Conservation (phyloP, 2,329 filamentous ascomycete species). For the Fusarium sp. region DNA sequence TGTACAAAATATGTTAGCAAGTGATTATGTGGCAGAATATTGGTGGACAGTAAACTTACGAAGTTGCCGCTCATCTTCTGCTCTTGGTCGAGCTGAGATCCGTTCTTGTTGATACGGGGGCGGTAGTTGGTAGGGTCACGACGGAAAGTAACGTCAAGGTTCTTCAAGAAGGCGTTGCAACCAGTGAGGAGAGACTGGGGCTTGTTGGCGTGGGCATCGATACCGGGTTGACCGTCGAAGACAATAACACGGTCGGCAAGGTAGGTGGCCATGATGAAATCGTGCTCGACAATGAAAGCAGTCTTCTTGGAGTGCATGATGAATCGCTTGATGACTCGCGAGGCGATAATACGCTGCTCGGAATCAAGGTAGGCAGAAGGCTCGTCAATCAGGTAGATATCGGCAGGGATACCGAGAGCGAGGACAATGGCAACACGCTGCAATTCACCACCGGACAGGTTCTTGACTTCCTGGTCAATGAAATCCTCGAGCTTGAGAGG, state of each 20-base stretch:
- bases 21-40: neutral
- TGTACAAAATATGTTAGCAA: conserved; percentile 51
- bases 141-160: conserved; percentile 97
- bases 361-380: conserved; percentile 98
- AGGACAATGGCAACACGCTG: conserved; percentile 99
- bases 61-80: conserved; percentile 96
- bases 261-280: conserved; percentile 94
- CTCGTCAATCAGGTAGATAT: conserved; percentile 99
- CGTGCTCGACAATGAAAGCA: conserved; percentile 98
- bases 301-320: conserved; percentile 99
- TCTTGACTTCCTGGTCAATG: conserved; percentile 99
- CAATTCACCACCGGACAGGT: conserved; percentile 98
- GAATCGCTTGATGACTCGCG: conserved; percentile 98
- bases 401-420: conserved; percentile 92
- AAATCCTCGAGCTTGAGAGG: conserved; percentile 99
- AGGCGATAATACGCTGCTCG: conserved; percentile 97
- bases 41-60: conserved; percentile 66
- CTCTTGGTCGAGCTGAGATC: conserved; percentile 96
- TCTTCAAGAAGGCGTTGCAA: conserved; percentile 97
- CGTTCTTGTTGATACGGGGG: conserved; percentile 97
- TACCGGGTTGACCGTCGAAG: conserved; percentile 93
- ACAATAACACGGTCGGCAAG: conserved; percentile 95
- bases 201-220: conserved; percentile 86
- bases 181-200: conserved; percentile 94
- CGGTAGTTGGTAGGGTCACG: conserved; percentile 96